These are phyloP conservation scores for Didymosphaeria variabile DNA, from an alignment of 2,329 filamentous ascomycete species.

Conservation along the genomic window DNA sequence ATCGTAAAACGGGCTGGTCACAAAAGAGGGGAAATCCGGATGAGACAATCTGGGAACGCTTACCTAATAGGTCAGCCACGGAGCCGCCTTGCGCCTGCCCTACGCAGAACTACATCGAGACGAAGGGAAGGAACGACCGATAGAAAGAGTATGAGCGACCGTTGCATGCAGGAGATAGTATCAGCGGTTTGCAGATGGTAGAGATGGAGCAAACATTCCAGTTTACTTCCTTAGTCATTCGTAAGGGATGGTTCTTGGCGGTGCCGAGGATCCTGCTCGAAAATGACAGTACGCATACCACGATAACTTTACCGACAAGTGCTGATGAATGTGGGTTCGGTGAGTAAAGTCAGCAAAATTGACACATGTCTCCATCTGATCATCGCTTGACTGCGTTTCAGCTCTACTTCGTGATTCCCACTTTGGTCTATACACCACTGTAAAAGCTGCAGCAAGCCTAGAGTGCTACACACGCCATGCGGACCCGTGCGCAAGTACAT, in stretches of 20 bases:
- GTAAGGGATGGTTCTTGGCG: not conserved
- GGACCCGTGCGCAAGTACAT: too few species aligned
- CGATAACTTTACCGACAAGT: slow-evolving; percentile 1
- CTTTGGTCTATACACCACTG: too few species aligned
- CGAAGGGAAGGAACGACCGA: not conserved
- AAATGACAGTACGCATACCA: slow-evolving; percentile 11
- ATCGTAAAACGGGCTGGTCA: slow-evolving; percentile 12
- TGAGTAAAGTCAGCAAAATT: not conserved
- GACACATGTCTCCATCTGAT: not conserved
- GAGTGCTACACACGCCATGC: too few species aligned
- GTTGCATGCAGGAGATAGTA: not conserved
- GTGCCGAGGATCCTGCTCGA: not conserved
- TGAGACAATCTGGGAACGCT: slow-evolving; percentile 1
- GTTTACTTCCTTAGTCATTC: slow-evolving; percentile 9
- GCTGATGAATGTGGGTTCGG: not conserved
- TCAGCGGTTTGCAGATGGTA: not conserved
- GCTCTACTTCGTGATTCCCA: not conserved
- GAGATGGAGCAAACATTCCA: not conserved
- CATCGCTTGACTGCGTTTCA: not conserved
- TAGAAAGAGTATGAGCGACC: not conserved
- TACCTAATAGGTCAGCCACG: not conserved
- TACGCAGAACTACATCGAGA: not conserved
- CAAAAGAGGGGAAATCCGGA: slow-evolving; percentile 11
- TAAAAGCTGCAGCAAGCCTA: too few species aligned
- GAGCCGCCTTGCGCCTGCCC: not conserved